A percentile compares a stretch with the other conserved stretches of the same genome.
phyloP scores from a whole-genome alignment of 2,329 filamentous ascomycete genomes.

The Sporothrix sp. region DNA sequence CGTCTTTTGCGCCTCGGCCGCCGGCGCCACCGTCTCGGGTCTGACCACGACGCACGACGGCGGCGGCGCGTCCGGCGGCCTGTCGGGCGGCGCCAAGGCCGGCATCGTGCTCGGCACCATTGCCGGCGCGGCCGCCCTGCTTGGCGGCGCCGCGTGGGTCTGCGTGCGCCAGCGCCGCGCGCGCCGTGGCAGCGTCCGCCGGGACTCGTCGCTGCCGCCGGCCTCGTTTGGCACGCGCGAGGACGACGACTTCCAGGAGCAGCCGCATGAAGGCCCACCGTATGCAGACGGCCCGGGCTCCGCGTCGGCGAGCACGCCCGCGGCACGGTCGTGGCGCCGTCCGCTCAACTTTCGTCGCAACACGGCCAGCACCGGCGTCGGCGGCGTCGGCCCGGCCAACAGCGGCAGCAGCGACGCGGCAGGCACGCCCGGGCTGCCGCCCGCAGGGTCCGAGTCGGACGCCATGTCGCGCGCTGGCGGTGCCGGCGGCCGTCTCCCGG shows the following conservation, averaged over 20 bases:
- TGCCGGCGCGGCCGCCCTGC: slow-evolving; percentile 32
- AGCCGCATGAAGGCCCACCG: not conserved
- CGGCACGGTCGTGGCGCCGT: slow-evolving; percentile 7
- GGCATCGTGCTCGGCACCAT: slow-evolving; percentile 48
- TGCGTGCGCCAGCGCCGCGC: slow-evolving; percentile 26
- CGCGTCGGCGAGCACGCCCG: not conserved
- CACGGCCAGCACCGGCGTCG: slow-evolving; percentile 7
- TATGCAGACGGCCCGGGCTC: not conserved
- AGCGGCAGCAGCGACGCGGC: slow-evolving; percentile 9
- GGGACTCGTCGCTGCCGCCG: slow-evolving; percentile 13
- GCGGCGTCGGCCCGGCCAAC: slow-evolving; percentile 7
- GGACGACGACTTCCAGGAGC: slow-evolving; percentile 15
- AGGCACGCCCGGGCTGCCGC: slow-evolving; percentile 12
- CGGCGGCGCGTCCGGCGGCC: slow-evolving; percentile 15
- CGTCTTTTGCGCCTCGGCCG: slow-evolving; percentile 32
- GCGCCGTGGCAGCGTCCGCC: slow-evolving; percentile 4
- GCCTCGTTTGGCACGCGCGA: slow-evolving; percentile 13
- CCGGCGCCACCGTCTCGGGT: slow-evolving; percentile 20
- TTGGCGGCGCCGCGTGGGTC: slow-evolving; percentile 38
- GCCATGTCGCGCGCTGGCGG: slow-evolving; percentile 27
- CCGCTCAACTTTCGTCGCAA: slow-evolving; percentile 9
- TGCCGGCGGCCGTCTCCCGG: slow-evolving; percentile 22
- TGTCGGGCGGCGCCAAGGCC: slow-evolving; percentile 43
- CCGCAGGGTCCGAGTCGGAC: slow-evolving; percentile 21
- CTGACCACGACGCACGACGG: slow-evolving; percentile 15